Base-by-base conservation (phyloP, 371 early-diverging fungal genomes). In the Zychaea mexicana region DNA sequence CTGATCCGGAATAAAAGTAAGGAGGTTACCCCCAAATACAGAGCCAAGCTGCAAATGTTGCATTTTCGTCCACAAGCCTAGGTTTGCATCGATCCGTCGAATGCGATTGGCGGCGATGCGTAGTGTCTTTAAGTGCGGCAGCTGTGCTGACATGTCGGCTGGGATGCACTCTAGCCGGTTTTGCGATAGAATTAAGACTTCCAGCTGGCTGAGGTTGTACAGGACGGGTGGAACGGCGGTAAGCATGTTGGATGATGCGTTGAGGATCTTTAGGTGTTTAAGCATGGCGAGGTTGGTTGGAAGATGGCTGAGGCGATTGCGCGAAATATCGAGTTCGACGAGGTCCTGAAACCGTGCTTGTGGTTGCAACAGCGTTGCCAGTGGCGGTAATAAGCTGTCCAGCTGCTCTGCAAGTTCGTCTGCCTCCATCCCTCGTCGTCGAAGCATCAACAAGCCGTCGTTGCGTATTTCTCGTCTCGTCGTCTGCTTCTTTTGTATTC, bases 31-130 rank as follows among this genome's bases (percentile, higher is more conserved):
- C 7, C 88, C 88, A 60, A 75, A 84, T 21, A 85, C 84, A 17
- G 85, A 84, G 2, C 88, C 88, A 39, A 88, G 68, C 52, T 80
- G 82, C n/a, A 88, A 62, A 17, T 81, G 79, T 39, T 82, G 79
- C 55, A 90, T 78, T 45, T 73, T 66, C 9, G 24, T 54, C 83
- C 83, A 82, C 10, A 65, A 47, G 33, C 72, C 59, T 17, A 89
- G 49, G 17, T 73, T 62, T 1, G 66, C 42, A 3, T 88, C 85
- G 15, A 90, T 57, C 10, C 61, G 54, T 2, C 68, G 52, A 61
- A 90, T 85, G 32, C 60, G 39, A 68, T 90, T 90, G 26, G 77
- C 80, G 53, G 82, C 74, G 8, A 86, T 68, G 1, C 78, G 74
- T 9, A 88, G 71, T 7, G 77, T 81, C 39, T 77, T 70, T 47